Percentiles rank a stretch among this genome's conserved stretches.
phyloP scores from a whole-genome alignment of 345 rosid species.

The Orychophragmus violaceus region DNA sequence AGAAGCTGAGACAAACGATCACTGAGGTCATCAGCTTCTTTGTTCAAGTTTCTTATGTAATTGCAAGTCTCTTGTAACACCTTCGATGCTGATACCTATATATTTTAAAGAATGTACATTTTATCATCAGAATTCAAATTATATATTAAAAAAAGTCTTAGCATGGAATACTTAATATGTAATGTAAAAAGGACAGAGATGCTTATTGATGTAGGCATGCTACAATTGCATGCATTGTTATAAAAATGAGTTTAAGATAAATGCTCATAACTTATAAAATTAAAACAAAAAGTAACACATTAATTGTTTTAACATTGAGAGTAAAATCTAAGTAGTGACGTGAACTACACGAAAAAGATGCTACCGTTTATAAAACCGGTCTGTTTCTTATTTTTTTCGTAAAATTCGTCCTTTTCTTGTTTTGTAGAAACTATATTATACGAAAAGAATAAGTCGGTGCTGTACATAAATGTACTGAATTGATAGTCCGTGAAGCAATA shows the following conservation, averaged over 20 bases:
- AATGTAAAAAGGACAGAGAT: not conserved
- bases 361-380: conserved; percentile 14
- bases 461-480: conserved; percentile 24
- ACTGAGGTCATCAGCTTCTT: conserved; percentile 83
- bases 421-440: conserved; percentile 9
- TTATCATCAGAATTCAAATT: not conserved
- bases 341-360: conserved; percentile 17
- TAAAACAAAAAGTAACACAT: conserved; percentile 1
- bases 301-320: not conserved
- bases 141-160: not conserved
- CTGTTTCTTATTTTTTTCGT: not conserved
- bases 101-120: not conserved
- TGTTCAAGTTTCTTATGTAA: conserved; percentile 80
- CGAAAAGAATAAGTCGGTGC: conserved; percentile 19
- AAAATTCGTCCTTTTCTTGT: conserved; percentile 11
- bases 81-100: conserved; percentile 79
- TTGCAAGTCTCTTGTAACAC: conserved; percentile 96
- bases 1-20: conserved; percentile 82
- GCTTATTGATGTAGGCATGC: not conserved
- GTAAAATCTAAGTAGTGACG: not conserved
- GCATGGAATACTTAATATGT: not conserved
- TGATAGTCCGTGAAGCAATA: conserved; percentile 24
- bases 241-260: not conserved
- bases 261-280: not conserved
- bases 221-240: not conserved